These are phyloP conservation scores for Tolypocladium ophioglossoides DNA, from an alignment of 2,329 filamentous ascomycete genomes.

Conservation along the genomic window DNA sequence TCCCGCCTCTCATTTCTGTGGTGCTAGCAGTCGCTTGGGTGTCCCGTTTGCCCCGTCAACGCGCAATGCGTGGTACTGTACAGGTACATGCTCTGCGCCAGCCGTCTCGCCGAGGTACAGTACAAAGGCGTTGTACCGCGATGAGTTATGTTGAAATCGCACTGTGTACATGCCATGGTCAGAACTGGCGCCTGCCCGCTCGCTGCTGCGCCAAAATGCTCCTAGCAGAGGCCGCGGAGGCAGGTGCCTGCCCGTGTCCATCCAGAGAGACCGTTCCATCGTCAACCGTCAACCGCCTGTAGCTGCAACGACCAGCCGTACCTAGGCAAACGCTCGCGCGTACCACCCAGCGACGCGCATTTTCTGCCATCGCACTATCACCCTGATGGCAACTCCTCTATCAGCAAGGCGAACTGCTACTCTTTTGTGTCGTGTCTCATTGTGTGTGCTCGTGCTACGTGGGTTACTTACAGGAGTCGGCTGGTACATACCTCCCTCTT, in stretches of 20 bases:
- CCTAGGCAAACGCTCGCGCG: not conserved
- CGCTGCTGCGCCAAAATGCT: too few species aligned
- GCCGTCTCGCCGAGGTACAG: conserved; percentile 23
- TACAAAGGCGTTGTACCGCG: conserved; percentile 22
- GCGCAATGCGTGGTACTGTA: conserved; percentile 25
- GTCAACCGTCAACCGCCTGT: not conserved
- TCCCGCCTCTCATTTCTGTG: not conserved
- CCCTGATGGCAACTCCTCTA: not conserved
- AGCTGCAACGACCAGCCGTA: not conserved
- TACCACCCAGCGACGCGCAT: not conserved
- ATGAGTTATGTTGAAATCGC: conserved; percentile 9
- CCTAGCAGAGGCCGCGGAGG: too few species aligned
- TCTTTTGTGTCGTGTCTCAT: not conserved
- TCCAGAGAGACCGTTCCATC: not conserved
- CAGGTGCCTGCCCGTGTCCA: not conserved
- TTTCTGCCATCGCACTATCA: not conserved
- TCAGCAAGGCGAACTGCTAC: not conserved
- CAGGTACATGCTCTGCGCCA: conserved; percentile 21
- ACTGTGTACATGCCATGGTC: conserved; percentile 23
- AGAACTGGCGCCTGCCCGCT: not conserved
- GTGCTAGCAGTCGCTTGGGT: not conserved
- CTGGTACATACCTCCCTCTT: not conserved
- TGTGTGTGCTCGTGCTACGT: not conserved
- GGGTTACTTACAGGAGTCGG: not conserved
- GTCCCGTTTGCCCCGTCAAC: not conserved